phyloP scores from a whole-genome alignment of 352 stramenopile species.

The Globisporangium cederbergense region DNA sequence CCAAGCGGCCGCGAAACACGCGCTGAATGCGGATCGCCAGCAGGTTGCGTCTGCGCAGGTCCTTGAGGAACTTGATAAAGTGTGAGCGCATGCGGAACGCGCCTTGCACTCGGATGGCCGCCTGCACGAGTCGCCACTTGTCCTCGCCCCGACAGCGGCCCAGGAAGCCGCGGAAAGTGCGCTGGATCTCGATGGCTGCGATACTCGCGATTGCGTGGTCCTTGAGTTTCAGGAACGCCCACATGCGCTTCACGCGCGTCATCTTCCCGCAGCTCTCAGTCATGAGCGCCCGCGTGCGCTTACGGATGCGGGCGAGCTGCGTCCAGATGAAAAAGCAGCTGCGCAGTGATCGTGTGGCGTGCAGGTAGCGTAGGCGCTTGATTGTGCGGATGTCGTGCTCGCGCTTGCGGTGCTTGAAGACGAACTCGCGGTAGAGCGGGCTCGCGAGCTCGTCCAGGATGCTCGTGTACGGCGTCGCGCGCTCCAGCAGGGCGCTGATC shows the following conservation, averaged over 20 bases:
- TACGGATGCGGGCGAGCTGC: slow-evolving; percentile 28
- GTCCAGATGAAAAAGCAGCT: slow-evolving; percentile 41
- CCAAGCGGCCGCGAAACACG: slow-evolving; percentile 56
- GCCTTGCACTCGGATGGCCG: slow-evolving; percentile 50
- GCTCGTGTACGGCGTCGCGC: slow-evolving; percentile 39
- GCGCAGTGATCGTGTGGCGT: slow-evolving; percentile 38
- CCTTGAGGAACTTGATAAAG: slow-evolving; percentile 41
- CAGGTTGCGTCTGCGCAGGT: slow-evolving; percentile 35
- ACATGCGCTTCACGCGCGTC: slow-evolving; percentile 28
- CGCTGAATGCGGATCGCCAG: slow-evolving; percentile 56
- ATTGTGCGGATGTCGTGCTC: slow-evolving; percentile 50
- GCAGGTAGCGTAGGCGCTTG: slow-evolving; percentile 45
- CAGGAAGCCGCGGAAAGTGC: slow-evolving; percentile 43
- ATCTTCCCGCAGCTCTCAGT: slow-evolving; percentile 26
- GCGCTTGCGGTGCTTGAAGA: slow-evolving; percentile 41
- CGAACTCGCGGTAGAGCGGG: slow-evolving; percentile 45
- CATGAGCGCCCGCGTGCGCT: slow-evolving; percentile 32
- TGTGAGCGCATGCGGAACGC: slow-evolving; percentile 65
- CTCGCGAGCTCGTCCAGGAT: slow-evolving; percentile 54
- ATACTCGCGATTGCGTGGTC: slow-evolving; percentile 39
- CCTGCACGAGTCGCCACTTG: slow-evolving; percentile 42
- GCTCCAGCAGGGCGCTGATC: slow-evolving; percentile 38
- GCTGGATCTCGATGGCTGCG: slow-evolving; percentile 63
- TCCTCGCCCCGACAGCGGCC: slow-evolving; percentile 32
- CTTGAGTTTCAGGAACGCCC: slow-evolving; percentile 42